Percentiles rank a stretch among this genome's conserved stretches.
Evolutionary conservation across 2,329 filamentous ascomycete genomes (phyloP).

Genomic region (Aureobasidium sp.): DNA sequence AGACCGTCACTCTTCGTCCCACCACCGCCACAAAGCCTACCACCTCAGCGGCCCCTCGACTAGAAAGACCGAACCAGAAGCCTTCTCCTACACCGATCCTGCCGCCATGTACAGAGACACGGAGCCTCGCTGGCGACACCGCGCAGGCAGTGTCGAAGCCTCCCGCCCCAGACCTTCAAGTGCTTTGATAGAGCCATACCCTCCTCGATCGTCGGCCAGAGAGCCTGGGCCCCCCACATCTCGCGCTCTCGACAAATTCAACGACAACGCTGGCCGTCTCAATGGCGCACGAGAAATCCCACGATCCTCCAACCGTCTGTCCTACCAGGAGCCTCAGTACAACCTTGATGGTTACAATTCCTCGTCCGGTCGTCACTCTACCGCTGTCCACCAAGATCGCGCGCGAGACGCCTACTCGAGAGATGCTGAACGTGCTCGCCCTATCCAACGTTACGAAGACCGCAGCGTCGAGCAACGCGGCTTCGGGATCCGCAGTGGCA

Average conservation of each 20-base stretch:
- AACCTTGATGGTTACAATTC: neutral
- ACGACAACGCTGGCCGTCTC: constrained; percentile 39
- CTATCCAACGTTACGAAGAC: constrained; percentile 32
- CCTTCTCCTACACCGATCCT: constrained; percentile 44
- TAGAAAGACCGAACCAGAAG: constrained; percentile 17
- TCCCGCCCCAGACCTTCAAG: constrained; percentile 39
- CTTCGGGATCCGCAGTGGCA: constrained; percentile 38
- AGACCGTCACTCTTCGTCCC: constrained; percentile 22
- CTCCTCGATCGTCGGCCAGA: constrained; percentile 29
- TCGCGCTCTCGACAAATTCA: constrained; percentile 64
- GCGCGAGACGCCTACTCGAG: constrained; percentile 40
- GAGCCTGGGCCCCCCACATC: constrained; percentile 54
- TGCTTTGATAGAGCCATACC: constrained; percentile 32
- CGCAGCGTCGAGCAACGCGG: constrained; percentile 40
- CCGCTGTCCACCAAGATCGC: constrained; percentile 42
- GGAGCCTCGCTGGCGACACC: constrained; percentile 39
- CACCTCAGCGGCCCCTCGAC: constrained; percentile 25
- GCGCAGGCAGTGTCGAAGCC: constrained; percentile 40
- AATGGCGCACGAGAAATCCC: constrained; percentile 41
- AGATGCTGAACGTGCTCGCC: constrained; percentile 28
- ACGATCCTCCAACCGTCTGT: constrained; percentile 6
- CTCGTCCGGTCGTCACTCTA: constrained; percentile 37
- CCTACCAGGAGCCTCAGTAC: constrained; percentile 26
- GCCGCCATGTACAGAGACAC: constrained; percentile 46
- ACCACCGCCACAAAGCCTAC: constrained; percentile 27